Evolutionary conservation across 163 green algal genomes (phyloP), one percentile per base, ranked within the genome.

Genomic region (Smithsoniella earleae): DNA sequence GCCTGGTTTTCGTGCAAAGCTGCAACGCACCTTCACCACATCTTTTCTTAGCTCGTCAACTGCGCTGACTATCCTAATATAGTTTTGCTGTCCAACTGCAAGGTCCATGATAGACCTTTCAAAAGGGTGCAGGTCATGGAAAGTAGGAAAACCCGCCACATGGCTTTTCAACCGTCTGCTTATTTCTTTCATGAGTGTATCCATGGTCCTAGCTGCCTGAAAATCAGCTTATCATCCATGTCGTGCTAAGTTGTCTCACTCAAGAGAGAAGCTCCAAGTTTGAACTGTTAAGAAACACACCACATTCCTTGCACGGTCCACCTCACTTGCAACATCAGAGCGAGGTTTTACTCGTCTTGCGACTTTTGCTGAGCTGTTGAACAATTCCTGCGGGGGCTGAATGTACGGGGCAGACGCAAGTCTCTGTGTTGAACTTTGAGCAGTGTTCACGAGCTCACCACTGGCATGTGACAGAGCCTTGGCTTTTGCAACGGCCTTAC

Each of bases 71-170:
- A 75, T 73, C 44, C 49, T 27, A 30, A 78, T 73, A 66, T 87
- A 87, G 36, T 78, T 62, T 2, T 75, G 75, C 22, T 64, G 62
- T 6, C 85, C 87, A 25, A 97, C 81, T 18, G 92, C 97, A 2
- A 98, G 85, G 46, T 96, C 86, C 69, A 98, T 81, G 78, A 98
- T 85, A 1, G 86, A 90, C 0, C 45, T 69, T 73, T 98, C 93
- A 83, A 98, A 98, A 27, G 90, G 88, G 78, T 97, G 93, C 46
- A 98, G 84, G 18, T 74, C 73, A 0, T 75, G 36, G 0, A 76
- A 65, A 0, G 69, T 2, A 0, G 90, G 89, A 80, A 97, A 98
- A 3, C 77, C 81, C 5, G 79, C 80, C 10, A 89, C 66, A 75
- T 87, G 91, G 25, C 10, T 74, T 55, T 46, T 78, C 33, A 69